phyloP scores from a whole-genome alignment of 305 asterid species.

The Rubia peregrina region DNA sequence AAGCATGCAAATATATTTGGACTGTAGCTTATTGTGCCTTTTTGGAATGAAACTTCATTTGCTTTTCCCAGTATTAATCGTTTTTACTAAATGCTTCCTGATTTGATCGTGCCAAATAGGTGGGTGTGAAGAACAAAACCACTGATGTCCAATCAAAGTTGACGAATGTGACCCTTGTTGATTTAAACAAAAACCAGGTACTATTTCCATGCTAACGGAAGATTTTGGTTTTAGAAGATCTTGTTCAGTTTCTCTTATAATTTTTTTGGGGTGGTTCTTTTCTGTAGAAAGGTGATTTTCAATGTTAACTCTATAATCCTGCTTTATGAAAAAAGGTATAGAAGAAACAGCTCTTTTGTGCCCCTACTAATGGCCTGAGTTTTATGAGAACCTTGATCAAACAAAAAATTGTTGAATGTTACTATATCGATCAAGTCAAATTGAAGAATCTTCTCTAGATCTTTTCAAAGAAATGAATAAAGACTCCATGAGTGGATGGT shows the following conservation, averaged over 20 bases:
- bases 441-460: not conserved
- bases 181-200: constrained; percentile 93
- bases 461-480: not conserved
- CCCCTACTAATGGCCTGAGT: not conserved
- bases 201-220: constrained; percentile 9
- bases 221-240: not conserved
- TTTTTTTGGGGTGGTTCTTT: not conserved
- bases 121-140: constrained; percentile 86
- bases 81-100: constrained; percentile 3
- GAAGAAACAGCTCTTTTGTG: not conserved
- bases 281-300: not conserved
- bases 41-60: not conserved
- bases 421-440: not conserved
- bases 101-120: constrained; percentile 41
- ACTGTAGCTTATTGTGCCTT: not conserved
- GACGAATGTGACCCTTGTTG: constrained; percentile 69
- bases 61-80: not conserved
- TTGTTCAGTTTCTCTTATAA: not conserved
- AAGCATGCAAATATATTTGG: not conserved
- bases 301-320: not conserved
- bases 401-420: not conserved
- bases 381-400: not conserved
- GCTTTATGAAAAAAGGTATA: not conserved
- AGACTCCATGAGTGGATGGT: not conserved
- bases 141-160: constrained; percentile 82